phyloP scores from a whole-genome alignment of 177 flowering plant genomes.

The Vitis hybrid region DNA sequence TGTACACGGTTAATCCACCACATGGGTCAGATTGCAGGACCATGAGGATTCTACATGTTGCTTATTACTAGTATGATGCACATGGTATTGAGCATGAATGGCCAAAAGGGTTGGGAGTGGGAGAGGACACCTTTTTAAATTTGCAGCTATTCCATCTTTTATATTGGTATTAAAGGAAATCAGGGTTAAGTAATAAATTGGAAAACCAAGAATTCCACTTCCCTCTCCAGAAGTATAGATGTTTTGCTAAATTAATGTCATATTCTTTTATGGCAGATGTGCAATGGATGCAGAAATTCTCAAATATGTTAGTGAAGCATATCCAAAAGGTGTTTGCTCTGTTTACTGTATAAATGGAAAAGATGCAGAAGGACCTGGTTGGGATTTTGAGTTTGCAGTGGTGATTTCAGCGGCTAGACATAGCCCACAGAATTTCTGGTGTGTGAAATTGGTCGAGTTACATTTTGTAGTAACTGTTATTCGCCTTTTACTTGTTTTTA shows the following conservation, averaged over 20 bases:
- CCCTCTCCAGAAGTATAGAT: background rate
- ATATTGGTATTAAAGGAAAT: background rate
- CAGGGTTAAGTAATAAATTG: background rate
- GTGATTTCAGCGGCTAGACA: constrained; percentile 82
- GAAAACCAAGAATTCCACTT: background rate
- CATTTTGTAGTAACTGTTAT: background rate
- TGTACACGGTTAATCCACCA: background rate
- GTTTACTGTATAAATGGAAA: constrained; percentile 79
- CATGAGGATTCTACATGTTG: background rate
- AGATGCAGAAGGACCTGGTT: constrained; percentile 88
- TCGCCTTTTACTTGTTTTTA: constrained; percentile 1
- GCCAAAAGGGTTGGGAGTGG: no score
- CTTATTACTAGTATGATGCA: background rate
- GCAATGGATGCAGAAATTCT: constrained; percentile 81
- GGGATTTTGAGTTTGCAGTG: constrained; percentile 81
- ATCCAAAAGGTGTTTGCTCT: constrained; percentile 87
- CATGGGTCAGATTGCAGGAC: background rate
- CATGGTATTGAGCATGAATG: background rate
- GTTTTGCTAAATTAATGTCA: background rate
- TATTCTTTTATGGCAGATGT: constrained; percentile 50
- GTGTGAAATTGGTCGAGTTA: constrained; percentile 22
- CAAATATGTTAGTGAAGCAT: constrained; percentile 80
- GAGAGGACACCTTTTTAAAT: background rate
- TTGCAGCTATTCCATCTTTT: background rate
- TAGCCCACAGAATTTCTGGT: constrained; percentile 98